phyloP scores from a whole-genome alignment of 345 rosid genomes.

The Bruguiera gymnorhiza region DNA sequence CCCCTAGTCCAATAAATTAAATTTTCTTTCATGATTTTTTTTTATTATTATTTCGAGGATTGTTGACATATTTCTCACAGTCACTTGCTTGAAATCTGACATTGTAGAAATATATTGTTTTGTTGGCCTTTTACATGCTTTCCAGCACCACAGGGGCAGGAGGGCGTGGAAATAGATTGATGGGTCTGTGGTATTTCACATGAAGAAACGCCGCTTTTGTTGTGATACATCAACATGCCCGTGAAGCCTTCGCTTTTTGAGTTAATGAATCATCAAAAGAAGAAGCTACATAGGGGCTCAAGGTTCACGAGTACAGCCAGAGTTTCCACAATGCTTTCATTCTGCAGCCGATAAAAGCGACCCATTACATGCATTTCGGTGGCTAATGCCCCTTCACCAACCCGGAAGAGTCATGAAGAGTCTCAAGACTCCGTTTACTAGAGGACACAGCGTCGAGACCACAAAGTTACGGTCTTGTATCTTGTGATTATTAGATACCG shows the following conservation, averaged over 20 bases:
- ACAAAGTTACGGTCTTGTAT: not conserved
- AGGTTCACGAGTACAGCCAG: slow-evolving; percentile 16
- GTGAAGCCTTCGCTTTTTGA: slow-evolving; percentile 22
- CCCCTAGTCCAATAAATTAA: too few species aligned
- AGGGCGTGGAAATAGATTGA: not conserved
- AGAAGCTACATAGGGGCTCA: not conserved
- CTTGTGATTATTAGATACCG: too few species aligned
- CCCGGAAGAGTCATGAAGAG: not conserved
- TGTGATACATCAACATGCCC: slow-evolving; percentile 19
- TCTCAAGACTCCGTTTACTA: not conserved
- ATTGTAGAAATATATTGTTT: too few species aligned
- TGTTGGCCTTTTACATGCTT: too few species aligned
- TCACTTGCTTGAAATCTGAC: too few species aligned
- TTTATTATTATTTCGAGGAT: too few species aligned
- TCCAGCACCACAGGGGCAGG: not conserved
- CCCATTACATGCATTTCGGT: not conserved
- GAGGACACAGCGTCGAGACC: not conserved
- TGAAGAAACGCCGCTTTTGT: slow-evolving; percentile 11
- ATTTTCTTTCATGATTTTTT: too few species aligned
- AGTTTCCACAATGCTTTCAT: not conserved
- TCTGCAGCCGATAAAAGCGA: not conserved
- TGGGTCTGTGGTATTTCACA: slow-evolving; percentile 10
- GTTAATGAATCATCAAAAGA: slow-evolving; percentile 18
- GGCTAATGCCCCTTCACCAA: not conserved
- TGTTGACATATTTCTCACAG: too few species aligned